These are phyloP conservation scores for Candida bentonensis DNA, from an alignment of 805 yeast species.

Conservation along the genomic window DNA sequence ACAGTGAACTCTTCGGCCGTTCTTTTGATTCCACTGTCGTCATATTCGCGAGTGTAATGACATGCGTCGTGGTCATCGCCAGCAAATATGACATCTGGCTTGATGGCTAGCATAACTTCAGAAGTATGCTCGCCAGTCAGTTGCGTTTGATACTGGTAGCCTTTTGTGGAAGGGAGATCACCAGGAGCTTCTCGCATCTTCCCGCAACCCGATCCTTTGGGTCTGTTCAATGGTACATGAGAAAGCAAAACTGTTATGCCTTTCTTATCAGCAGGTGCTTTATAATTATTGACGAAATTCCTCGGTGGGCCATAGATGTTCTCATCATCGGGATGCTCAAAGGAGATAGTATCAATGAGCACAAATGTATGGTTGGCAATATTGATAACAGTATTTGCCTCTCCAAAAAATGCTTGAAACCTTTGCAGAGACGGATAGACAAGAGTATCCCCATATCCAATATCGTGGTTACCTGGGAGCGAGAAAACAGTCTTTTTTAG, in stretches of 20 bases:
- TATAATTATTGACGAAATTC: conserved; percentile 33
- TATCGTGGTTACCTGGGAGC: conserved; percentile 93
- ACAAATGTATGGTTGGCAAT: conserved; percentile 64
- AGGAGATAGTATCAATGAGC: conserved; percentile 68
- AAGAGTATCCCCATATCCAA: conserved; percentile 77
- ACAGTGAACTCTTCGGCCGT: conserved; percentile 66
- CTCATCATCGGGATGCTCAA: conserved; percentile 43
- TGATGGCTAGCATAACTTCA: conserved; percentile 39
- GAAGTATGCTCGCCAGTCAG: conserved; percentile 47
- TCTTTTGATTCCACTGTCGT: conserved; percentile 7
- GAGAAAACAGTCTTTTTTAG: conserved; percentile 30
- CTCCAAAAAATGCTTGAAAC: conserved; percentile 64
- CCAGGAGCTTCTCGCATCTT: conserved; percentile 54
- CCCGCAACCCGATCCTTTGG: conserved; percentile 53
- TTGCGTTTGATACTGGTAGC: conserved; percentile 86
- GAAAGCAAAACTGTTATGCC: conserved; percentile 56
- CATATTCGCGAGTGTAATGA: conserved; percentile 43
- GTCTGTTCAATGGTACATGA: conserved; percentile 81
- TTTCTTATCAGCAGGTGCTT: conserved; percentile 13
- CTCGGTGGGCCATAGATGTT: conserved; percentile 34
- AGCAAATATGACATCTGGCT: conserved; percentile 61
- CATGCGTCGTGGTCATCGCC: conserved; percentile 99
- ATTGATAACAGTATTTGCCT: conserved; percentile 37
- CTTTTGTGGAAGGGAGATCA: conserved; percentile 55
- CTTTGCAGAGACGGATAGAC: conserved; percentile 41